Evolutionary conservation across 257 asterid species (phyloP).

Genomic region (Rhazya stricta): DNA sequence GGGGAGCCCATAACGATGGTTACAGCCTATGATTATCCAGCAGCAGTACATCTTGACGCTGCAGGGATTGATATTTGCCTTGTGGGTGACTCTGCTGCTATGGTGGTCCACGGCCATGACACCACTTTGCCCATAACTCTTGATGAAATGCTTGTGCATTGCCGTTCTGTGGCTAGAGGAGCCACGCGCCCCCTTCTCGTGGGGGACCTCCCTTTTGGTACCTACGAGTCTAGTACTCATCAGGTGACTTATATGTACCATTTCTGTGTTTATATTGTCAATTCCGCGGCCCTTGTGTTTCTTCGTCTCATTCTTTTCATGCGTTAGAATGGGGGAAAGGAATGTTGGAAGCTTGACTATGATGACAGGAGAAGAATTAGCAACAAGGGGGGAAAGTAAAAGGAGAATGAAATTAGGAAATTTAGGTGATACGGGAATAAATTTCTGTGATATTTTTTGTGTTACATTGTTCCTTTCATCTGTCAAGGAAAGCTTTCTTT

Average conservation of each 20-base stretch:
- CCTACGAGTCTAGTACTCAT: constrained; percentile 65
- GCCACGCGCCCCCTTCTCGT: constrained; percentile 79
- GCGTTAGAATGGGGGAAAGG: constrained; percentile 5
- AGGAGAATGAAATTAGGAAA: not conserved
- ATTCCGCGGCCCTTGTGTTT: not conserved
- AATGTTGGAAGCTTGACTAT: not conserved
- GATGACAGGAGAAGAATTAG: not conserved
- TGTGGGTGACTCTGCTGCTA: constrained; percentile 95
- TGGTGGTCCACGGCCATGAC: constrained; percentile 98
- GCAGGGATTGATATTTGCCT: constrained; percentile 83
- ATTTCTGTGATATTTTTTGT: not conserved
- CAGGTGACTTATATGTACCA: constrained; percentile 40
- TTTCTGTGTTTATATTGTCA: not conserved
- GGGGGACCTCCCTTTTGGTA: constrained; percentile 89
- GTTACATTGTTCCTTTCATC: not conserved
- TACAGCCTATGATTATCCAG: constrained; percentile 89
- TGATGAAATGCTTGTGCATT: constrained; percentile 93
- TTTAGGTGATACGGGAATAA: not conserved
- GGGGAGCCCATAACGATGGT: constrained; percentile 81
- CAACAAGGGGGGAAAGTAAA: not conserved
- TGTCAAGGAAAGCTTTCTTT: not conserved
- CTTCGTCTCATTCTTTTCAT: not conserved
- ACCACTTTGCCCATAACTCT: constrained; percentile 84
- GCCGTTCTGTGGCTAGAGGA: constrained; percentile 89
- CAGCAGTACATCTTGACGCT: constrained; percentile 73